Conservation (phyloP, 2,329 filamentous ascomycete species). For the Teratosphaeria epicoccoides region DNA sequence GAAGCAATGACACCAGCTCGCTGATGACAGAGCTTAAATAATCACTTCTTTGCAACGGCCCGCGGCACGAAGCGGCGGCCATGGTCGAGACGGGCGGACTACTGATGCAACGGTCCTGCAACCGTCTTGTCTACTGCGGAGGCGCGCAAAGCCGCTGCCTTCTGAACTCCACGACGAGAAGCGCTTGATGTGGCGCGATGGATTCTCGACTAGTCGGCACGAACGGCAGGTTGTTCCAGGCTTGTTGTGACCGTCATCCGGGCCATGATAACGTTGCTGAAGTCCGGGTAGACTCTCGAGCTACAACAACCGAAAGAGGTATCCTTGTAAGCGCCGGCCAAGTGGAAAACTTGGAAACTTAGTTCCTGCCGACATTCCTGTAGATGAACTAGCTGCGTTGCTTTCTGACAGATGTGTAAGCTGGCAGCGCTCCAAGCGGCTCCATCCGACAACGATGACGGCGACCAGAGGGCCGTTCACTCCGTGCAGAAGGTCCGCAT, state of each 20-base stretch:
- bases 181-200: not conserved
- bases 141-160: not conserved
- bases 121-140: not conserved
- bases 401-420: not conserved
- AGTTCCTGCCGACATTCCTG: not conserved
- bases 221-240: too few species aligned
- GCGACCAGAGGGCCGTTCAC: not conserved
- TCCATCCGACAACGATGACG: not conserved
- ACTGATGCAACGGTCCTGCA: not conserved
- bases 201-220: not conserved
- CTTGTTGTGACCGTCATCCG: too few species aligned
- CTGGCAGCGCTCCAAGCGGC: not conserved
- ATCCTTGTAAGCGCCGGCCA: not conserved
- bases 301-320: not conserved
- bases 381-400: not conserved
- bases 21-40: not conserved
- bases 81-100: not conserved
- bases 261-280: not conserved
- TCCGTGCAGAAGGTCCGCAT: not conserved
- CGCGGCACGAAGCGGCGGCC: not conserved
- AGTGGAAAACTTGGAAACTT: not conserved
- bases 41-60: not conserved
- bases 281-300: not conserved
- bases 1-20: not conserved
- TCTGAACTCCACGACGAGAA: not conserved